Evolutionary conservation across 2,329 filamentous ascomycete species (phyloP), one percentile per base, ranked within the genome.

Genomic region (Cadophora sp.): DNA sequence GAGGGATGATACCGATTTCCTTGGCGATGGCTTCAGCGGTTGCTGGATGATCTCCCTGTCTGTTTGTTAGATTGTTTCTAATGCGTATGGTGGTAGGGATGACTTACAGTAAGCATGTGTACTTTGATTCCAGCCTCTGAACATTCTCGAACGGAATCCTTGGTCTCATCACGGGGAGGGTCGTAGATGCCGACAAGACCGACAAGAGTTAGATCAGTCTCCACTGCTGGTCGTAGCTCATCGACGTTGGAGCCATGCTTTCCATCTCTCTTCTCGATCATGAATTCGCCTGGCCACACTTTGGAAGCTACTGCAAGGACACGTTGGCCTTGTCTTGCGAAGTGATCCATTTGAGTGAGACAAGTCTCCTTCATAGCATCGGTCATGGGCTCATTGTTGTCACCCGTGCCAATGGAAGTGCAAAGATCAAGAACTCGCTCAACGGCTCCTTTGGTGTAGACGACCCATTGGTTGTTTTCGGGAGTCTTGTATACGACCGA

Each of bases 1-100:
- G 80, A 1, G 89, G 89, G 66, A 95, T 86, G 72, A 96, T 94
- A 59, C 91, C 91, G 24, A 95, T 90, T 78, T 96, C 89, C 68
- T 86, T 85, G 9, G 92, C 92, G 73, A 96, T 94, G 20, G 92
- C 91, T 73, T 87, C 87, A 39, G 92, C 92, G 0, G 91, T 96
- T 65, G 90, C 88, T 1, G 89, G 89, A 76, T 95, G 91, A 74
- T 96, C 92, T 66, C 92, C 84, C 84, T 27, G 84, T 84, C 77
- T 13, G 86, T 14, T 22, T 24, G 13, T 58, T 13, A 58, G 33
- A 9, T 18, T 4, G 6, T 3, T 43, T 3, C 20, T 20, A 4
- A 20, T 3, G 6, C 18, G 8, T 8, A 20, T 13, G 18, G 11
- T 43, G 14, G 0, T 16, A 16, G 20, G 20, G 36, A 3, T 16